Evolutionary conservation across 2,329 filamentous ascomycete species (phyloP), one percentile per base, ranked within the genome.

Genomic region (Botrytis porri): DNA sequence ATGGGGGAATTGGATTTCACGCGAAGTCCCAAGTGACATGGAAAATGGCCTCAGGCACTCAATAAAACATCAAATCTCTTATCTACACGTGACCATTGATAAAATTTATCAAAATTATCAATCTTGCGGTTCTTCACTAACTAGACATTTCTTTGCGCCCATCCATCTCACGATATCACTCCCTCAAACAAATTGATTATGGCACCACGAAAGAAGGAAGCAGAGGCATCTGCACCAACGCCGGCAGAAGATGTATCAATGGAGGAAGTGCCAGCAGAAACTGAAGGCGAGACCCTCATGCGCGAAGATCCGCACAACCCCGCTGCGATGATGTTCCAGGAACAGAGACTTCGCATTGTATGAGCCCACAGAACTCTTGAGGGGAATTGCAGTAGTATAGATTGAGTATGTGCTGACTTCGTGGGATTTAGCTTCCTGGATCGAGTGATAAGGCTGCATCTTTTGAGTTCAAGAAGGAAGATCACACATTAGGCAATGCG

Each of bases 401-500:
- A 20, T 25, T 32, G 59, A 48, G 7, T 3, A 32, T 29, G 37
- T 61, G 57, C 65, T 73, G n/a, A 70, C 51, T 51, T 20, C 39
- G 35, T 61, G 29, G 57, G 35, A 51, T 37, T 12, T 25, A 73
- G 71, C 66, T 73, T 20, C 57, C 67, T 65, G 35, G 69, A 35
- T 69, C 70, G 25, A 73, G 59, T 57, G 92, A 95, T 67, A 95
- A 92, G 14, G 95, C 95, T 7, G 96, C 96, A 43, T 97, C 94
- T 25, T 99, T 98, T 81, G 93, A 98, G 81, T 97, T 99, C 79
- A 89, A 93, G 74, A 91, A 93, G 63, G 96, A 99, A 84, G 94
- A 97, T 61, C 96, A 99, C 83, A 99, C 96, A 0, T 86, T 99
- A 70, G 96, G 96, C 41, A 99, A 99, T 83, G 94, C 95, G 16